Evolutionary conservation across 129 eudicot species (phyloP).

Genomic region (Calendula officinalis): DNA sequence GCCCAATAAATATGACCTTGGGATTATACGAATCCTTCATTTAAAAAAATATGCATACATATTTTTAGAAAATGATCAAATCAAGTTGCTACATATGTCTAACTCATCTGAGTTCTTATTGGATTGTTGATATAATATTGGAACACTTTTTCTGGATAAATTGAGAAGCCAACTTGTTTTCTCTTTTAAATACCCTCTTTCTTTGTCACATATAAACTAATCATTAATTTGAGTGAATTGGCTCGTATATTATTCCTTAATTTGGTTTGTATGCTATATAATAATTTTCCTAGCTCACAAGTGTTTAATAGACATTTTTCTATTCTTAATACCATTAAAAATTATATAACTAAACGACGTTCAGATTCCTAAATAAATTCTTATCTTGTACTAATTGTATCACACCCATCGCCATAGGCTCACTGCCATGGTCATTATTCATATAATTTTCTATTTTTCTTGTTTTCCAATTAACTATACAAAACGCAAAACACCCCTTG

Average conservation of each 20-base stretch:
- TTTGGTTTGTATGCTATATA: background rate
- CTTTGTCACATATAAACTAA: background rate
- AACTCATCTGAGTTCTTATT: background rate
- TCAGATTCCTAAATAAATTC: background rate
- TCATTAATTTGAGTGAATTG: constrained; percentile 1
- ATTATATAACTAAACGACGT: background rate
- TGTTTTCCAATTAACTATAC: too few relatives aligned
- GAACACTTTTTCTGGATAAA: constrained; percentile 1
- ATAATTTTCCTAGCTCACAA: too few relatives aligned
- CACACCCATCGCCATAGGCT: too few relatives aligned
- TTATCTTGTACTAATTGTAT: too few relatives aligned
- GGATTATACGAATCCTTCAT: too few relatives aligned
- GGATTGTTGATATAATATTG: background rate
- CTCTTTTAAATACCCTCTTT: background rate
- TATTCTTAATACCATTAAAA: background rate
- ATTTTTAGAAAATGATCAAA: too few relatives aligned
- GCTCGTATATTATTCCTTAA: background rate
- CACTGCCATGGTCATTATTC: too few relatives aligned
- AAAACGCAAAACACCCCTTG: too few relatives aligned
- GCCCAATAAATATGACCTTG: too few relatives aligned
- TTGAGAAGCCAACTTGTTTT: constrained; percentile 7
- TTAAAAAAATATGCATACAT: too few relatives aligned
- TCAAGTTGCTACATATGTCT: background rate
- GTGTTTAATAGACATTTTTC: background rate
- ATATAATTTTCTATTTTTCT: too few relatives aligned